Evolutionary conservation across 2,329 filamentous ascomycete genomes (phyloP).

Genomic region (Chrysosporium keratinophilum): DNA sequence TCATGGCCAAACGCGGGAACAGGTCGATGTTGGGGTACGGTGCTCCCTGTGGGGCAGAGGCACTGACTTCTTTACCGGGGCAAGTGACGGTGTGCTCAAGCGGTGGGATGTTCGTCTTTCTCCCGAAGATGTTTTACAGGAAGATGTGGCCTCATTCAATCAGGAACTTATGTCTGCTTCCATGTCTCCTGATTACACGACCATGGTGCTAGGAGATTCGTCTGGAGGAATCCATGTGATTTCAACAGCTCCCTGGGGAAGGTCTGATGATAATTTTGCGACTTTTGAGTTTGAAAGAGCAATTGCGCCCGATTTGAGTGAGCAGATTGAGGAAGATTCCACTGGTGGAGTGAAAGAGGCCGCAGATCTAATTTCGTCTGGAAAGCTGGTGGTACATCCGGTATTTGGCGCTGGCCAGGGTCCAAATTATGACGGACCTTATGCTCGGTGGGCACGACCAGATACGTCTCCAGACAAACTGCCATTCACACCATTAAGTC

Average conservation of each 20-base stretch:
- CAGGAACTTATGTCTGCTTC: slow-evolving; percentile 49
- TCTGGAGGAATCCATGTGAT: slow-evolving; percentile 46
- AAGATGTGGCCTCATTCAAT: slow-evolving; percentile 40
- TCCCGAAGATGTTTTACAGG: slow-evolving; percentile 41
- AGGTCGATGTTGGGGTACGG: slow-evolving; percentile 48
- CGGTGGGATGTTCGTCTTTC: slow-evolving; percentile 49
- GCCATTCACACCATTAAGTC: slow-evolving; percentile 19
- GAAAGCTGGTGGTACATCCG: slow-evolving; percentile 28
- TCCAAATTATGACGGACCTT: slow-evolving; percentile 33
- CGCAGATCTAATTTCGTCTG: slow-evolving; percentile 24
- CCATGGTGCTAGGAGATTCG: slow-evolving; percentile 49
- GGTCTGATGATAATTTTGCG: slow-evolving; percentile 18
- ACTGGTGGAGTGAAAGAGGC: slow-evolving; percentile 20
- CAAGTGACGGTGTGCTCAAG: slow-evolving; percentile 51
- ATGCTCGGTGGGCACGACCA: slow-evolving; percentile 32
- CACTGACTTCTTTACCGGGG: slow-evolving; percentile 48
- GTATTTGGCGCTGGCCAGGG: slow-evolving; percentile 34
- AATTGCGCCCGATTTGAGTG: background rate
- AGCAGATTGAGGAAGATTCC: background rate
- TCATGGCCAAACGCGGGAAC: slow-evolving; percentile 34
- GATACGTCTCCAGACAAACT: slow-evolving; percentile 19
- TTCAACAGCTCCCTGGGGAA: slow-evolving; percentile 24
- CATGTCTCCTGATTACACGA: slow-evolving; percentile 46
- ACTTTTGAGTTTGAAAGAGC: slow-evolving; percentile 21
- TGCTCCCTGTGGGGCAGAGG: slow-evolving; percentile 48